phyloP scores from a whole-genome alignment of 495 filamentous ascomycete species.

The Xylaria palmicola region DNA sequence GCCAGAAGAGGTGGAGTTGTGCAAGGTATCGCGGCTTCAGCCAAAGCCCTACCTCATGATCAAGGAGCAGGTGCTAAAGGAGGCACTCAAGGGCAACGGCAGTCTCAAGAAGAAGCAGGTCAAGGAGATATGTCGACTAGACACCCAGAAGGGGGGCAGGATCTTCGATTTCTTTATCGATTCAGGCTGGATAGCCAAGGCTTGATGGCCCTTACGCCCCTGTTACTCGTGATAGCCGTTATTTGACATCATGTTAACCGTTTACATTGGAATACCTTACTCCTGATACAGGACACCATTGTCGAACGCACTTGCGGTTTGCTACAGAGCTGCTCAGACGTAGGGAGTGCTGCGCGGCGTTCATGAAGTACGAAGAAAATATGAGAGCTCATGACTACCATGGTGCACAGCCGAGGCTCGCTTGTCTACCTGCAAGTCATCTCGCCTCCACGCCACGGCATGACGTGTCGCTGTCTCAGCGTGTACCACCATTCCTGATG shows the following conservation, averaged over 20 bases:
- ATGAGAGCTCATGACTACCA: too few species aligned
- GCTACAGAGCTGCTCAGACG: not conserved
- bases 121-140: constrained; percentile 57
- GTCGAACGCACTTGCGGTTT: not conserved
- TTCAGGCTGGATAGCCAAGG: constrained; percentile 86
- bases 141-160: constrained; percentile 55
- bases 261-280: too few species aligned
- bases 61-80: constrained; percentile 83
- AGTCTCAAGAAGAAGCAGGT: constrained; percentile 88
- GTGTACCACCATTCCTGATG: too few species aligned
- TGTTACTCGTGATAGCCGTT: too few species aligned
- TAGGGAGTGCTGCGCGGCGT: not conserved
- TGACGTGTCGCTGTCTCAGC: too few species aligned
- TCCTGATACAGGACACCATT: too few species aligned
- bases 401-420: too few species aligned
- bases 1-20: constrained; percentile 79
- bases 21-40: constrained; percentile 73
- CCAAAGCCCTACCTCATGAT: constrained; percentile 94
- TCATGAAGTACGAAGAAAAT: not conserved
- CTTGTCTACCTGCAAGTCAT: too few species aligned
- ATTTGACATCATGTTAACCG: too few species aligned
- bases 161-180: constrained; percentile 95
- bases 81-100: constrained; percentile 84
- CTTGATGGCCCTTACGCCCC: constrained; percentile 31
- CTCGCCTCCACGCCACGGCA: too few species aligned